Base-by-base conservation (phyloP, 176 grass and related monocot species). In the Metroxylon sagu region DNA sequence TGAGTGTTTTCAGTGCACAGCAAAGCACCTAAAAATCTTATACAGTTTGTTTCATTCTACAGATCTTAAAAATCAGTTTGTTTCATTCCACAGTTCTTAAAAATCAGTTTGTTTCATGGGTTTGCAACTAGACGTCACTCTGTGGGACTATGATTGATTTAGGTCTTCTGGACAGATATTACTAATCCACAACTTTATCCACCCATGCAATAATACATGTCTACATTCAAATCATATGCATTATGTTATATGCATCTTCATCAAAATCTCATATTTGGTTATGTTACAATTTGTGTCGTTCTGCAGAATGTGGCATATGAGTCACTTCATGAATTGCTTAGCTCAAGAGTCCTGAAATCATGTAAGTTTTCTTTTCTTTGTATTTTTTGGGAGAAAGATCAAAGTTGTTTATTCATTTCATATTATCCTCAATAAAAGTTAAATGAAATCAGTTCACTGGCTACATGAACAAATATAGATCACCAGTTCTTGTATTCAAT, bases 231-330 rank as follows among this genome's bases (percentile, higher is more conserved):
- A 26, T 28, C 19, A 49, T 60, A 60, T 54, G n/a, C 26, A 67
- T 52, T 14, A 59, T 52, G 49, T 27, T 23, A 23, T 23, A 23
- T 23, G 21, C 21, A 6, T 54, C 25, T 19, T 62, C 25, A 62
- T 74, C 51, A 59, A 56, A 53, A 6, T 43, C 26, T 23, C 28
- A 10, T 63, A 68, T 43, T 43, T 43, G 58, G 60, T 16, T 65
- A 14, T 5, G 21, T 26, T 5, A 29, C 74, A 53, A 54, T 10
- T 62, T 43, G 53, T 72, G 18, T 28, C 56, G 50, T 28, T 59
- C 19, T 70, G 57, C 76, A 97, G 92, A 97, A 88, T 73, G 92
- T 97, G 29, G 92, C 92, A 28, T 97, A 91, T 64, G 87, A 85
- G 61, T 82, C 81, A 75, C 66, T 91, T 50, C 87, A 91, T 73